Conservation (phyloP, 495 filamentous ascomycete genomes). For the Parmelia sp. region DNA sequence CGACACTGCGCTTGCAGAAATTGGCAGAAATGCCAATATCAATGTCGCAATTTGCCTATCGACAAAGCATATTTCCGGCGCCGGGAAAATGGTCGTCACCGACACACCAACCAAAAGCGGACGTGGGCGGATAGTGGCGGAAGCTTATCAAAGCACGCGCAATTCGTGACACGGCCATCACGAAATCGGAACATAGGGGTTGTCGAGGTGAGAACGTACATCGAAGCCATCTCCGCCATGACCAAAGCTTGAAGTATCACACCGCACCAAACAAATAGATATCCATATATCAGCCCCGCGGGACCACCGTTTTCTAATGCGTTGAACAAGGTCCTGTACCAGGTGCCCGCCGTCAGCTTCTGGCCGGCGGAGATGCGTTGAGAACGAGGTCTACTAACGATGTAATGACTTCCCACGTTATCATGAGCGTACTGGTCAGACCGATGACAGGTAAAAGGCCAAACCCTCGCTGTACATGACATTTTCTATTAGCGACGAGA, state of each 20-base stretch:
- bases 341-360: neutral
- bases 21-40: neutral
- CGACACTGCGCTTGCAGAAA: neutral
- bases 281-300: constrained; percentile 47
- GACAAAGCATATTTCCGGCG: neutral
- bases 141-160: neutral
- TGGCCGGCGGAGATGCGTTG: neutral
- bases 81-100: neutral
- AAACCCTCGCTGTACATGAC: constrained; percentile 37
- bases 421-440: constrained; percentile 45
- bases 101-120: neutral
- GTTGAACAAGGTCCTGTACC: constrained; percentile 8
- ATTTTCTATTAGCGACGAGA: neutral
- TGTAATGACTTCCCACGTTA: constrained; percentile 41
- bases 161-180: neutral
- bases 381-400: constrained; percentile 5
- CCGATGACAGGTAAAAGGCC: constrained; percentile 43
- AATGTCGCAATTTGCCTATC: neutral
- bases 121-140: neutral
- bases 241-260: constrained; percentile 29
- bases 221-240: constrained; percentile 40
- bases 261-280: constrained; percentile 44
- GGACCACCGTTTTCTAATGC: constrained; percentile 41
- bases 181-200: neutral
- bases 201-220: constrained; percentile 26